Evolutionary conservation across 1,284 basidiomycete genomes (phyloP).

Genomic region (Neolentinus lepideus): DNA sequence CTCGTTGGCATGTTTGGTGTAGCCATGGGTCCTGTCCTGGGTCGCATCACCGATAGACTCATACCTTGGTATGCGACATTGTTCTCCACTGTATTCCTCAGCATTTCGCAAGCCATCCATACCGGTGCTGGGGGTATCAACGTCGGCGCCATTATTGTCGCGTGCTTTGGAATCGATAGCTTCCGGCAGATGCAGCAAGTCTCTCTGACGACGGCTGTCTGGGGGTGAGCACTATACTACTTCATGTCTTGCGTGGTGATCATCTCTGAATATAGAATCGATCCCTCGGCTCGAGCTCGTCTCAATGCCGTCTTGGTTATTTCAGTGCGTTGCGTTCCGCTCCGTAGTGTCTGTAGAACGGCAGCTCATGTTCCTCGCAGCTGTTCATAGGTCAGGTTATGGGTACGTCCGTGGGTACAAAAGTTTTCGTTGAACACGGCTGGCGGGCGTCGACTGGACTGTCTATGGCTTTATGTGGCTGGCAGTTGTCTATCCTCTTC

Average conservation of each 20-base stretch:
- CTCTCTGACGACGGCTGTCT: conserved; percentile 32
- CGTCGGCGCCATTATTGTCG: conserved; percentile 38
- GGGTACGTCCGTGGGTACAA: conserved; percentile 45
- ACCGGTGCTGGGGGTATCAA: conserved; percentile 36
- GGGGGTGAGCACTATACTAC: conserved; percentile 13
- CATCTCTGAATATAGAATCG: conserved; percentile 8
- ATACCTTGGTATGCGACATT: conserved; percentile 44
- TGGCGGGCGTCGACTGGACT: conserved; percentile 43
- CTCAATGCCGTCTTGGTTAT: conserved; percentile 45
- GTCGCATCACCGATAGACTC: conserved; percentile 40
- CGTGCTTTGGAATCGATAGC: conserved; percentile 37
- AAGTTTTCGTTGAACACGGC: conserved; percentile 41
- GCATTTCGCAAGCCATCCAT: conserved; percentile 31
- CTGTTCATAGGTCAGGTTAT: conserved; percentile 41
- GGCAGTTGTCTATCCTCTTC: conserved; percentile 31
- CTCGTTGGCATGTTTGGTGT: conserved; percentile 43
- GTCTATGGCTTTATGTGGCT: conserved; percentile 38
- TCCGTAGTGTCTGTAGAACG: neutral
- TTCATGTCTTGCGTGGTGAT: neutral
- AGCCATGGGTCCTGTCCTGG: conserved; percentile 38
- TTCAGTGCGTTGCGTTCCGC: conserved; percentile 22
- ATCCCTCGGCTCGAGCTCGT: conserved; percentile 33
- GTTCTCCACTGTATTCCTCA: conserved; percentile 25
- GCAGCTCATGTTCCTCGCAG: conserved; percentile 9
- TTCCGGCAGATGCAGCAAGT: conserved; percentile 40